Conservation (phyloP, 129 eudicot genomes). For the Sambucus nigra region DNA sequence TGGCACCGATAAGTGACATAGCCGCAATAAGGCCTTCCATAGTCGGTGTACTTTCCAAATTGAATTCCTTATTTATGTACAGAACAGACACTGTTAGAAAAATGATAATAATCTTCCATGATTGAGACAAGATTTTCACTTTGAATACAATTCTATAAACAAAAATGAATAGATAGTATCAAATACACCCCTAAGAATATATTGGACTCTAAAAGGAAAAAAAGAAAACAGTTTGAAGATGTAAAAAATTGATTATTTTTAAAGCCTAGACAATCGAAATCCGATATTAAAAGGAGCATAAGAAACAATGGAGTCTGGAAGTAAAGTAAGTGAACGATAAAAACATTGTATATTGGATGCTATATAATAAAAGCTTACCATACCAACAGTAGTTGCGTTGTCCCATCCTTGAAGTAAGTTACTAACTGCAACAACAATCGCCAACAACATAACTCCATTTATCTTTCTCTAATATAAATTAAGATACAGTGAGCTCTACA, state of each 20-base stretch:
- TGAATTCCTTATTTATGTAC: constrained; percentile 60
- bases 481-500: not conserved
- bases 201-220: not conserved
- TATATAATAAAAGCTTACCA: not conserved
- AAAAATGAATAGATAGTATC: no score
- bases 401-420: constrained; percentile 90
- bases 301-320: no score
- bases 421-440: constrained; percentile 64
- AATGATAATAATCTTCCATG: constrained; percentile 8
- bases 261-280: not conserved
- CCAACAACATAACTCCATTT: constrained; percentile 64
- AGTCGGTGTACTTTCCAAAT: constrained; percentile 42
- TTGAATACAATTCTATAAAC: constrained; percentile 1
- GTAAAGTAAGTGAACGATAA: not conserved
- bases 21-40: constrained; percentile 84
- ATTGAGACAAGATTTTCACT: not conserved
- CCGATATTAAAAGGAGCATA: not conserved
- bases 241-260: not conserved
- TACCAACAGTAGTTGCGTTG: constrained; percentile 78
- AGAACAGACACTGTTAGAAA: constrained; percentile 48
- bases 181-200: not conserved
- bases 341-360: not conserved
- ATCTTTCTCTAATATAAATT: constrained; percentile 16
- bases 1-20: constrained; percentile 85
- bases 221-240: not conserved